Evolutionary conservation across 306 rosid genomes (phyloP).

Genomic region (Medicago truncatula): MtrunA17r5.0-ANR NC_053049.1:12417001-12417500

Average conservation of each 20-base stretch:
- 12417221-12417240: conserved; percentile 46
- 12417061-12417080: conserved; percentile 50
- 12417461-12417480: conserved; percentile 47
- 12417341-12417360: conserved; percentile 43
- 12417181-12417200: conserved; percentile 67
- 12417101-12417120: conserved; percentile 25
- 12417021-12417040: conserved; percentile 40
- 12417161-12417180: conserved; percentile 59
- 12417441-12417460: conserved; percentile 40
- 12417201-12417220: conserved; percentile 42
- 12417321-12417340: conserved; percentile 39
- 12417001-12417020: conserved; percentile 61
- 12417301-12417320: conserved; percentile 51
- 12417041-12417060: conserved; percentile 61
- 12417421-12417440: conserved; percentile 42
- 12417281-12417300: conserved; percentile 54
- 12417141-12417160: conserved; percentile 12
- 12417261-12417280: conserved; percentile 58
- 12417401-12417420: conserved; percentile 50
- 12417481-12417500: conserved; percentile 66
- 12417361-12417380: conserved; percentile 40
- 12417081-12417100: conserved; percentile 23
- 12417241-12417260: conserved; percentile 36
- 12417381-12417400: conserved; percentile 20
- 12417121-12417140: conserved; percentile 38